These are phyloP conservation scores for Rusavskia elegans DNA, from an alignment of 495 filamentous ascomycete species.

Conservation along the genomic window DNA sequence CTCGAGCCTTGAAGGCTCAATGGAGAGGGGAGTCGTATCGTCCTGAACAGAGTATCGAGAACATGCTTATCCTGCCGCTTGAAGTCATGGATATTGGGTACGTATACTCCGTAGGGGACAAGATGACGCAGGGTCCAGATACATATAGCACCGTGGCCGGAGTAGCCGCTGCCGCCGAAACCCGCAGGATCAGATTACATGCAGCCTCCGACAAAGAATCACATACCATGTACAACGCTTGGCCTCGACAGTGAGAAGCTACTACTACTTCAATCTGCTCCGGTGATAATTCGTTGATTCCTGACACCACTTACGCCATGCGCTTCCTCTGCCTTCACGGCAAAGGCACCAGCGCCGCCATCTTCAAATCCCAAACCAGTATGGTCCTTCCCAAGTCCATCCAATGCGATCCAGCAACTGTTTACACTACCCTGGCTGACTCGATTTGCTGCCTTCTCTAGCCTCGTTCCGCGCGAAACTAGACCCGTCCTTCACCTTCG, in stretches of 20 bases:
- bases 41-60: no score
- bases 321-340: conserved; percentile 49
- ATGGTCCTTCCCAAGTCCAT: background rate
- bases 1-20: no score
- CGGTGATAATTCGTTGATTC: background rate
- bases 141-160: no score
- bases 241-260: background rate
- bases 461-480: conserved; percentile 27
- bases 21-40: no score
- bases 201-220: no score
- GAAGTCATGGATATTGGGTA: no score
- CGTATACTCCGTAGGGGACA: no score
- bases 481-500: conserved; percentile 24
- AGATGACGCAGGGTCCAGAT: no score
- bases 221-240: no score
- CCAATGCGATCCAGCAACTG: background rate
- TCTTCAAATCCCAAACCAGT: conserved; percentile 46
- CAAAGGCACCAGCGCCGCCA: conserved; percentile 38
- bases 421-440: background rate
- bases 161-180: no score
- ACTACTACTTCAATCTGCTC: background rate
- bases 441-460: conserved; percentile 4
- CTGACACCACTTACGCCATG: conserved; percentile 19
- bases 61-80: no score
- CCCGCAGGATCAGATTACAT: no score